Conservation (phyloP, 257 asterid genomes). For the Solanum rostratum region DNA sequence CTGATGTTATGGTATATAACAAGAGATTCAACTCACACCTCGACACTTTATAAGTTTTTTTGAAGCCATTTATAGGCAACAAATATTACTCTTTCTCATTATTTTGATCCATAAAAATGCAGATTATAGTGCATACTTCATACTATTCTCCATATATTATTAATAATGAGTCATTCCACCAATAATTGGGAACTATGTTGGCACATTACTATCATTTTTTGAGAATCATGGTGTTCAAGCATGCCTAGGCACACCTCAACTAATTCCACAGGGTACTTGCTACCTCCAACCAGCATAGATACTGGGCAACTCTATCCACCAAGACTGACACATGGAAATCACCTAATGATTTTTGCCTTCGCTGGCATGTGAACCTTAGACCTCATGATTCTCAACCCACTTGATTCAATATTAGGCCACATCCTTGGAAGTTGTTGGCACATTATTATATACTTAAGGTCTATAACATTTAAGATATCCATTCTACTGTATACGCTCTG, state of each 20-base stretch:
- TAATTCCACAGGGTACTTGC: not conserved
- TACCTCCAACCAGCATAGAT: not conserved
- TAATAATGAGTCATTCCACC: not conserved
- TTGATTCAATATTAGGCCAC: not conserved
- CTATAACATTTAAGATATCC: not conserved
- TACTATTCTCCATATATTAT: not conserved
- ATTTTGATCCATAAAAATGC: not conserved
- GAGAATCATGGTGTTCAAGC: not conserved
- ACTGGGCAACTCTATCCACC: not conserved
- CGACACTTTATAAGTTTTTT: not conserved
- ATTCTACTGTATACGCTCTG: not conserved
- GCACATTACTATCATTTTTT: not conserved
- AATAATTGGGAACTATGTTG: not conserved
- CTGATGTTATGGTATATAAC: not conserved
- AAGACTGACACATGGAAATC: not conserved
- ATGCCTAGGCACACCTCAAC: not conserved
- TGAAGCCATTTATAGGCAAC: not conserved
- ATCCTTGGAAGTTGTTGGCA: not conserved
- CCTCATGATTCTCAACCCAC: not conserved
- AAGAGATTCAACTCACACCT: not conserved
- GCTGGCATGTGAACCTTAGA: not conserved
- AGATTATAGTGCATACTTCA: not conserved
- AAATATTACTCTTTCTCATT: not conserved
- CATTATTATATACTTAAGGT: not conserved
- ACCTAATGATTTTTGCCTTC: not conserved